Percentiles rank a stretch among this genome's conserved stretches.
phyloP scores from a whole-genome alignment of 2,329 filamentous ascomycete genomes.

The Pestalotiopsis sp. region DNA sequence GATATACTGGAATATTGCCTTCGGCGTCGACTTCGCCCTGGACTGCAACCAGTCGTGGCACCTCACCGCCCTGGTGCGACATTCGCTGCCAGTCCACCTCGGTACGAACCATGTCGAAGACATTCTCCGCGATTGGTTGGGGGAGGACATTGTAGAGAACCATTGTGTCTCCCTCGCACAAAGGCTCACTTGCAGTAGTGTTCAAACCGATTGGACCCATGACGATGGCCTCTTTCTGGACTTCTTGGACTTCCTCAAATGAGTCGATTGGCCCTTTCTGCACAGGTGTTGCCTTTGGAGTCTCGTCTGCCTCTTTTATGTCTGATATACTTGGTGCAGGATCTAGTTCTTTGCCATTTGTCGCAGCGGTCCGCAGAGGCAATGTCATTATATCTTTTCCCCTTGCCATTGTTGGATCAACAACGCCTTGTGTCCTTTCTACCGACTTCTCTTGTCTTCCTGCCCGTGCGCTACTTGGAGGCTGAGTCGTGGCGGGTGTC shows the following conservation, averaged over 20 bases:
- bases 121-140: constrained; percentile 48
- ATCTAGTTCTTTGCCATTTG: constrained; percentile 18
- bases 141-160: constrained; percentile 72
- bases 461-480: neutral
- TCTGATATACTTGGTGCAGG: neutral
- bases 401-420: constrained; percentile 6
- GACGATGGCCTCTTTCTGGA: neutral
- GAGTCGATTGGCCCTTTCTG: neutral
- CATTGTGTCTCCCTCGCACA: constrained; percentile 81
- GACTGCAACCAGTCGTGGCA: constrained; percentile 87
- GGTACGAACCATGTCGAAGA: constrained; percentile 69
- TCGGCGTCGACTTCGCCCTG: constrained; percentile 72
- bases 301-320: constrained; percentile 20
- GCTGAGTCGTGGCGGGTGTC: neutral
- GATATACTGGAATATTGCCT: constrained; percentile 84
- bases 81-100: constrained; percentile 90
- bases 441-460: constrained; percentile 1
- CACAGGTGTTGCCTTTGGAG: neutral
- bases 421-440: neutral
- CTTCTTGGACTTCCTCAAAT: neutral
- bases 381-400: constrained; percentile 14
- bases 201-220: neutral
- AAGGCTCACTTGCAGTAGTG: constrained; percentile 41
- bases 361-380: constrained; percentile 19
- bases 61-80: constrained; percentile 88